Base-by-base conservation (phyloP, 192 early-diverging fungal genomes). In the Funneliformis geosporum region DNA sequence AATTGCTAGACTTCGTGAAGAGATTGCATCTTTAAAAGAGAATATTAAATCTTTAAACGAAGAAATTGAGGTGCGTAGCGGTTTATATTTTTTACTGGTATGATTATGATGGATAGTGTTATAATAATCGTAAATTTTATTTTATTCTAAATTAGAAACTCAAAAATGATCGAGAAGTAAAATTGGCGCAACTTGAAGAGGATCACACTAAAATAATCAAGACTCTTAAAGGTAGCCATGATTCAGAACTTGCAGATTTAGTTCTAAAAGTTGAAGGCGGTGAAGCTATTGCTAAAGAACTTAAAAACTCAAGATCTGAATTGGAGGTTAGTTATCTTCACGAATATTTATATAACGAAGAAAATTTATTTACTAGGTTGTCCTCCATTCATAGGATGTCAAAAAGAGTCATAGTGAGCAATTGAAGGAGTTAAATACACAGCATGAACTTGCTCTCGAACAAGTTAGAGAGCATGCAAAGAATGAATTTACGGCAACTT, bases 291-390 rank as follows among this genome's bases (percentile, higher is more conserved):
- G 65, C 65, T 23, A 27, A 78, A 47, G 33, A 61, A 64, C 60
- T 76, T 5, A 33, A 50, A 60, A 39, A 28, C 9, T 21, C 60
- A 65, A 42, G 10, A 64, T 39, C 8, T 25, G 76, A 65, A 38
- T 42, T 74, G 7, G 73, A 59, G 73, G 73, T 74, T 60, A 59
- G 73, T 33, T 60, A 21, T 60, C 16, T 74, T 55, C 33, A 55
- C 5, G 28, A 18, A 68, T 16, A 67, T 28, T 10, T 21, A 7
- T 55, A 55, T 55, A 16, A 21, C 14, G 12, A 55, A 12, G 12
- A 47, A 4, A 21, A 18, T 21, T 10, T 33, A 3, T 21, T 12
- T 0, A 14, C 39, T 60, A 9, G 25, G 59, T 8, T 7, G 6
- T 73, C 27, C 5, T 73, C 33, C 14, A 47, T 50, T 28, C 38